These are phyloP conservation scores for Yarrowia keelungensis DNA, from an alignment of 805 yeast species.

Conservation along the genomic window DNA sequence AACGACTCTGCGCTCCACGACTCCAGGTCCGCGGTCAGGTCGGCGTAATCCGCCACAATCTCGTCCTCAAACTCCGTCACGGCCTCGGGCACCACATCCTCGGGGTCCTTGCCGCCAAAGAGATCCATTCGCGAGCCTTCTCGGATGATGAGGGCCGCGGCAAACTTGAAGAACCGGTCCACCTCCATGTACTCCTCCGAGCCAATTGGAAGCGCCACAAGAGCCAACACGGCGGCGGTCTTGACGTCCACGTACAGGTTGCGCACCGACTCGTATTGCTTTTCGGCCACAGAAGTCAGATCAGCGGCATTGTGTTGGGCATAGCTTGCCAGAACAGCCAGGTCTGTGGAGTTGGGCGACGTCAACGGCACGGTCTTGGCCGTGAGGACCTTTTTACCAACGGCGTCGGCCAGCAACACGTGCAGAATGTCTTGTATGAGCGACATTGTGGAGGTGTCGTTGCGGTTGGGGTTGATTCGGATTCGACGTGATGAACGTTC, in stretches of 20 bases:
- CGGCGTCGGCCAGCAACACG: constrained; percentile 19
- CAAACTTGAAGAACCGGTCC: constrained; percentile 49
- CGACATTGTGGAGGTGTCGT: constrained; percentile 11
- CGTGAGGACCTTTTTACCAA: constrained; percentile 11
- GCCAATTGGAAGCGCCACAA: constrained; percentile 45
- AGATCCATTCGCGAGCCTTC: constrained; percentile 49
- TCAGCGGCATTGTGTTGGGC: constrained; percentile 27
- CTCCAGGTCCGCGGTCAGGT: constrained; percentile 64
- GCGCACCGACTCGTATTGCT: constrained; percentile 40
- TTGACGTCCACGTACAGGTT: constrained; percentile 47
- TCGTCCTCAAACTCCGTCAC: constrained; percentile 43
- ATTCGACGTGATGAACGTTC: constrained; percentile 32
- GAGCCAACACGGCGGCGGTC: constrained; percentile 45
- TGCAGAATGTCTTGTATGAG: constrained; percentile 34
- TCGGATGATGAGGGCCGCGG: constrained; percentile 48
- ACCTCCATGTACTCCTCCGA: constrained; percentile 45
- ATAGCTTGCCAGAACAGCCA: constrained; percentile 18
- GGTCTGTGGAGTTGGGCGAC: constrained; percentile 27
- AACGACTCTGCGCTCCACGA: constrained; percentile 90
- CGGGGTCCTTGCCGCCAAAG: constrained; percentile 28
- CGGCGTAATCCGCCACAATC: constrained; percentile 45
- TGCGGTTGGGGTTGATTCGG: constrained; percentile 1
- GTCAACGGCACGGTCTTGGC: constrained; percentile 16
- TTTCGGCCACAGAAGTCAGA: constrained; percentile 41
- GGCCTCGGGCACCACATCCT: constrained; percentile 37